Percentiles rank a stretch among this genome's conserved stretches.
Conservation (phyloP, 2,329 filamentous ascomycete species). For the Trichoderma koningii region DNA sequence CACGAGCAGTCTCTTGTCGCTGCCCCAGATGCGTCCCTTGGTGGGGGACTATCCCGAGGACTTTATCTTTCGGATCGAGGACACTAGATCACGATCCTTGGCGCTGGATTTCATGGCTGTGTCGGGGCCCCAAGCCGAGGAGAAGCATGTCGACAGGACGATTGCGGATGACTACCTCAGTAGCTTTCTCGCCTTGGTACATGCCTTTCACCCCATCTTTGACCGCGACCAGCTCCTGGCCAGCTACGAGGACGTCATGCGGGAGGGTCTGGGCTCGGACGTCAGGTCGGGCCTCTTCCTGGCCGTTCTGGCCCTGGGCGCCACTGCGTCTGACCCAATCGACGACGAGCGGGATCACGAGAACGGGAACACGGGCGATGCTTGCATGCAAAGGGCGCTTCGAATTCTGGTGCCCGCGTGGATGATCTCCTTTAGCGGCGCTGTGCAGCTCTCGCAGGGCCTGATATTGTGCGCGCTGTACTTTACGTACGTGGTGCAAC, state of each 20-base stretch:
- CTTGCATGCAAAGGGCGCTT: slow-evolving; percentile 25
- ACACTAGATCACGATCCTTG: slow-evolving; percentile 14
- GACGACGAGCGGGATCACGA: neutral
- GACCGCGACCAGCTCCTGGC: slow-evolving; percentile 23
- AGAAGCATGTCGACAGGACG: slow-evolving; percentile 6
- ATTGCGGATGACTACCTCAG: slow-evolving; percentile 25
- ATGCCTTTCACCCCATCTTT: slow-evolving; percentile 29
- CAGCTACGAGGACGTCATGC: slow-evolving; percentile 27
- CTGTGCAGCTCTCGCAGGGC: slow-evolving; percentile 26
- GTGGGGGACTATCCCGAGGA: slow-evolving; percentile 29
- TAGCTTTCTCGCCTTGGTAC: slow-evolving; percentile 24
- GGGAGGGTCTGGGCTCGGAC: slow-evolving; percentile 22
- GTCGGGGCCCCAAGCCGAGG: neutral
- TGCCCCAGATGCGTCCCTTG: slow-evolving; percentile 28
- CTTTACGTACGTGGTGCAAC: slow-evolving; percentile 29
- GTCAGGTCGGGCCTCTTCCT: slow-evolving; percentile 27
- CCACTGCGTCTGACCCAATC: slow-evolving; percentile 26
- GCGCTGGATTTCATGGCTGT: slow-evolving; percentile 23
- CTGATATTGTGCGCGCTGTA: slow-evolving; percentile 30
- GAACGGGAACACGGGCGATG: slow-evolving; percentile 24
- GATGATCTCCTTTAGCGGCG: slow-evolving; percentile 27
- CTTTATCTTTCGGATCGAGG: slow-evolving; percentile 29
- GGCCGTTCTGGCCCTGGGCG: slow-evolving; percentile 28
- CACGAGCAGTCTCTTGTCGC: slow-evolving; percentile 27
- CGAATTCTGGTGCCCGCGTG: slow-evolving; percentile 29